Percentiles rank a stretch among this genome's conserved stretches.
phyloP scores from a whole-genome alignment of 2,329 filamentous ascomycete genomes.

The Sphaerulina musiva region DNA sequence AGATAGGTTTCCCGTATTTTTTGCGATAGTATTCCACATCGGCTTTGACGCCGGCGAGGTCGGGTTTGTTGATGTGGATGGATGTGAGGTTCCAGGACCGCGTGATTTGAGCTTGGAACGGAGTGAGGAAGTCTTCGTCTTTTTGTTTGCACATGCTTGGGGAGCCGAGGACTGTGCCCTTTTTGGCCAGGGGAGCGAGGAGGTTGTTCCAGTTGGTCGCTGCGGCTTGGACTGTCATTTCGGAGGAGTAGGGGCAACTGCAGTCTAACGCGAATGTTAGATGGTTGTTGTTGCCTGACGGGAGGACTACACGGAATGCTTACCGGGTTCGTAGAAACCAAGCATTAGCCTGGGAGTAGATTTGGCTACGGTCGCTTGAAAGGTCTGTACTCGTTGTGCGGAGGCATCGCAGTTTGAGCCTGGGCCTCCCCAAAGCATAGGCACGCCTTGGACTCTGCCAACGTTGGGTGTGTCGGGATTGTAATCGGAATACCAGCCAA shows the following conservation, averaged over 20 bases:
- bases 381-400: conserved; percentile 7
- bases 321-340: conserved; percentile 29
- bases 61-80: conserved; percentile 30
- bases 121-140: conserved; percentile 26
- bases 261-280: conserved; percentile 17
- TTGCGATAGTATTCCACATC: conserved; percentile 26
- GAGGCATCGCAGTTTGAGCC: conserved; percentile 17
- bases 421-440: conserved; percentile 20
- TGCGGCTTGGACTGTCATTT: conserved; percentile 21
- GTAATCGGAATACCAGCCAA: conserved; percentile 31
- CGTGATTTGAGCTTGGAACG: conserved; percentile 19
- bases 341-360: conserved; percentile 24
- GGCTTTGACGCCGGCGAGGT: conserved; percentile 20
- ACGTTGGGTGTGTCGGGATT: conserved; percentile 20
- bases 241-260: conserved; percentile 15
- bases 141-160: conserved; percentile 28
- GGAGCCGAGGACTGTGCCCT: conserved; percentile 26
- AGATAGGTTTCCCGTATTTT: conserved; percentile 26
- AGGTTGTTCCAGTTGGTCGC: conserved; percentile 23
- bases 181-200: conserved; percentile 23
- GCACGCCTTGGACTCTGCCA: conserved; percentile 22
- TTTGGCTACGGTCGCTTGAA: conserved; percentile 12
- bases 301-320: too few species aligned
- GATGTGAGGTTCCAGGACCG: conserved; percentile 26
- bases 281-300: too few species aligned